Conservation (phyloP, 106 monocot species). For the Hemerocallis citrina region DNA sequence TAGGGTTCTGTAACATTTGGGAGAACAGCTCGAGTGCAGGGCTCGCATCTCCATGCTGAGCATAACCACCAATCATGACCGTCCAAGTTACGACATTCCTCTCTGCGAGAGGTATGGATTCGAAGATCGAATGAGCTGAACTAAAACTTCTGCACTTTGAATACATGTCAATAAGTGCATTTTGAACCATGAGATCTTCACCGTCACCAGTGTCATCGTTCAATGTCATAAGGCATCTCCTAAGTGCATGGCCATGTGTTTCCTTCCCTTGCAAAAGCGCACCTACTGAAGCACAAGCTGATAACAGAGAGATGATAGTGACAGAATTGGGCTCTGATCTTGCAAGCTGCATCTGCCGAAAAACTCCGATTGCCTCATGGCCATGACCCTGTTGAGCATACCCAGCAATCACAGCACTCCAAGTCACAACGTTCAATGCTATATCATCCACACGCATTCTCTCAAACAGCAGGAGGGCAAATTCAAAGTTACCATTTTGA, state of each 20-base stretch:
- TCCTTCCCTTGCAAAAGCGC: constrained; percentile 66
- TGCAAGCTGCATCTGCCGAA: constrained; percentile 56
- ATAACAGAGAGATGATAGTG: constrained; percentile 76
- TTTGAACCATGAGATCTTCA: constrained; percentile 70
- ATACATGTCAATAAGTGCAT: constrained; percentile 85
- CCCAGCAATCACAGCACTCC: constrained; percentile 84
- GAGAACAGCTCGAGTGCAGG: constrained; percentile 54
- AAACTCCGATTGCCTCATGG: constrained; percentile 51
- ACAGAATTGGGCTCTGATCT: constrained; percentile 59
- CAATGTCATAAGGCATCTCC: constrained; percentile 30
- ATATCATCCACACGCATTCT: constrained; percentile 50
- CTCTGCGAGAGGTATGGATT: constrained; percentile 22
- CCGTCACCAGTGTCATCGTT: constrained; percentile 26
- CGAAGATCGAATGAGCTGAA: constrained; percentile 37
- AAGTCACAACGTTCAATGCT: constrained; percentile 59
- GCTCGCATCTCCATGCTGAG: constrained; percentile 85
- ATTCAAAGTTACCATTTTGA: constrained; percentile 59
- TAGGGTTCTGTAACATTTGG: constrained; percentile 36
- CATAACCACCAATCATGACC: constrained; percentile 77
- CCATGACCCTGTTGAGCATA: constrained; percentile 70
- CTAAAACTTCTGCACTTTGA: constrained; percentile 56
- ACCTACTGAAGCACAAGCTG: constrained; percentile 78
- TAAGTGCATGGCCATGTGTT: constrained; percentile 59
- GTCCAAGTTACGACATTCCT: constrained; percentile 87
- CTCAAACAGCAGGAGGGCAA: constrained; percentile 45